Evolutionary conservation across 1,284 basidiomycete species (phyloP).

Genomic region (Leccinum griseonigrum): DNA sequence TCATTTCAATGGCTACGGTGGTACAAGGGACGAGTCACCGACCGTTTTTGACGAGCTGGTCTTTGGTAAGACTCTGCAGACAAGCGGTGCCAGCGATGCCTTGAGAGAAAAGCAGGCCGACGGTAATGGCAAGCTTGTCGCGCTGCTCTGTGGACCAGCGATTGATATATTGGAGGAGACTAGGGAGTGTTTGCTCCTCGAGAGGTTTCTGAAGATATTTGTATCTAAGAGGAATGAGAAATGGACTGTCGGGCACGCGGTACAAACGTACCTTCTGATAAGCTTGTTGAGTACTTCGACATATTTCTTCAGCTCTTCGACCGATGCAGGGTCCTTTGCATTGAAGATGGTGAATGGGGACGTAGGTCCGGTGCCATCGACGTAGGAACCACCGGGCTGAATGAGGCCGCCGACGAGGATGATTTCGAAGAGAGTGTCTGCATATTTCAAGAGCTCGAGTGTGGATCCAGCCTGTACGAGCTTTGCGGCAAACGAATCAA

Average conservation of each 20-base stretch:
- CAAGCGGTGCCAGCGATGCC: conserved; percentile 77
- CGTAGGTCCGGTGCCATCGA: conserved; percentile 81
- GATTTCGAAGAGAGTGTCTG: conserved; percentile 93
- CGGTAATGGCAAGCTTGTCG: conserved; percentile 80
- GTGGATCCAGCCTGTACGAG: conserved; percentile 89
- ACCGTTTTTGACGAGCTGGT: conserved; percentile 95
- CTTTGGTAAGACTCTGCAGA: conserved; percentile 83
- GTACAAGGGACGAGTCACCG: conserved; percentile 19
- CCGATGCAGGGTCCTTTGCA: conserved; percentile 72
- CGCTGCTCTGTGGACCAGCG: conserved; percentile 76
- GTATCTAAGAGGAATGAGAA: conserved; percentile 57
- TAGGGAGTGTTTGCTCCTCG: conserved; percentile 81
- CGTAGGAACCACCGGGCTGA: conserved; percentile 90
- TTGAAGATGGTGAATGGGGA: conserved; percentile 86
- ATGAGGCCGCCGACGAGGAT: conserved; percentile 92
- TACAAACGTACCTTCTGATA: conserved; percentile 71
- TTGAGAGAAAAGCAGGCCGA: conserved; percentile 80
- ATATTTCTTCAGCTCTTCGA: conserved; percentile 88
- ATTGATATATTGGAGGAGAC: conserved; percentile 86
- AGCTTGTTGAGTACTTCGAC: conserved; percentile 94
- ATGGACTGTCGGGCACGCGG: conserved; percentile 1
- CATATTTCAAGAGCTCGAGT: conserved; percentile 94
- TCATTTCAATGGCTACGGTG: neutral
- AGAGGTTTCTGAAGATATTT: conserved; percentile 98
- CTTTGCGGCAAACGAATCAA: conserved; percentile 81